Evolutionary conservation across 768 basidiomycete species (phyloP).

Genomic region (Myochromella boudieri): DNA sequence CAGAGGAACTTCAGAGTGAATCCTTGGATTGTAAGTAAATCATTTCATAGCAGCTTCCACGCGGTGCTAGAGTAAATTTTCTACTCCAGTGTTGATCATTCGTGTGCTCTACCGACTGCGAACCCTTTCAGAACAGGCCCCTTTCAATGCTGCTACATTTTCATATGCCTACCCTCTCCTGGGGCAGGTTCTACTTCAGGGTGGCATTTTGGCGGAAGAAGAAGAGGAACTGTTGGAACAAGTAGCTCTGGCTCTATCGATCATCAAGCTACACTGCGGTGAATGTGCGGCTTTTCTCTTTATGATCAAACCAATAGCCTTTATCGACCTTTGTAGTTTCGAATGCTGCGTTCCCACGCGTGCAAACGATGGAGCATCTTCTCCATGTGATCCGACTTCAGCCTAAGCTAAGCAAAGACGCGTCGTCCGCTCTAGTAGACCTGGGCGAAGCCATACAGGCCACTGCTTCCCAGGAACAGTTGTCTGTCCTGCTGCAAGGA

Average conservation of each 20-base stretch:
- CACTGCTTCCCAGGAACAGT: constrained; percentile 63
- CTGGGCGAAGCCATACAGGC: constrained; percentile 77
- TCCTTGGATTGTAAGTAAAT: constrained; percentile 61
- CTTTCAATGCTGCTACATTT: constrained; percentile 86
- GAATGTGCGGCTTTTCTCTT: constrained; percentile 79
- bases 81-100: constrained; percentile 61
- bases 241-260: constrained; percentile 68
- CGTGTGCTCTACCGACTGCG: constrained; percentile 86
- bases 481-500: constrained; percentile 64
- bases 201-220: constrained; percentile 64
- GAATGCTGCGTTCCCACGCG: constrained; percentile 71
- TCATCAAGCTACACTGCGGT: constrained; percentile 68
- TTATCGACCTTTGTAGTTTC: constrained; percentile 48
- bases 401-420: constrained; percentile 80
- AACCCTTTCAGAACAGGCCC: constrained; percentile 74
- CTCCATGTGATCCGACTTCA: constrained; percentile 74
- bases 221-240: constrained; percentile 80
- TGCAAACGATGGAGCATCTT: constrained; percentile 64
- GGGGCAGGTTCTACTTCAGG: constrained; percentile 61
- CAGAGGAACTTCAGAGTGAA: constrained; percentile 73
- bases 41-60: not conserved
- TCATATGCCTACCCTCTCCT: constrained; percentile 79
- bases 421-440: constrained; percentile 76
- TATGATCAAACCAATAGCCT: not conserved
- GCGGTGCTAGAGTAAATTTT: not conserved